phyloP scores from a whole-genome alignment of 495 filamentous ascomycete species.

The Neurospora sp. region DNA sequence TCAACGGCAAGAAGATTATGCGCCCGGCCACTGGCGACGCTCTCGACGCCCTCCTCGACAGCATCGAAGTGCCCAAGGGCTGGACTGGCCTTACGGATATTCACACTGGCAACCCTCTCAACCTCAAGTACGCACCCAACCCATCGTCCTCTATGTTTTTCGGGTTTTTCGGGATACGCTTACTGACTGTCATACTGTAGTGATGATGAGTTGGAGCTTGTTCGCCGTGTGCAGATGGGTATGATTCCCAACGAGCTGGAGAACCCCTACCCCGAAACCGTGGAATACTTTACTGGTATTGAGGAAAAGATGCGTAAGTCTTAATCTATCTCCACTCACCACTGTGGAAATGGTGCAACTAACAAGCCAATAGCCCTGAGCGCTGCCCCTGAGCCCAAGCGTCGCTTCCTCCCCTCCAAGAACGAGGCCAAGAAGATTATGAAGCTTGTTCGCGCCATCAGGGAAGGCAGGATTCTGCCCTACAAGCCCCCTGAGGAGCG shows the following conservation, averaged over 20 bases:
- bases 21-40: slow-evolving; percentile 91
- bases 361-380: slow-evolving; percentile 47
- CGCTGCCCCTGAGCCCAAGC: slow-evolving; percentile 88
- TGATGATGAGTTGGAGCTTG: slow-evolving; percentile 77
- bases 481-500: slow-evolving; percentile 73
- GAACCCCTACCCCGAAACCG: slow-evolving; percentile 81
- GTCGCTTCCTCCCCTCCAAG: slow-evolving; percentile 94
- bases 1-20: slow-evolving; percentile 96
- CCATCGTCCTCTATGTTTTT: neutral
- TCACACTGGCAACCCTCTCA: slow-evolving; percentile 79
- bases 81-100: slow-evolving; percentile 96
- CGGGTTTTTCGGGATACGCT: neutral
- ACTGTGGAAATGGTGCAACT: neutral
- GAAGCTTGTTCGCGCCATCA: slow-evolving; percentile 95
- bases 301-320: slow-evolving; percentile 70
- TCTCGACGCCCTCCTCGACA: slow-evolving; percentile 86
- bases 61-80: slow-evolving; percentile 94
- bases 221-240: slow-evolving; percentile 84
- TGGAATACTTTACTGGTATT: slow-evolving; percentile 88
- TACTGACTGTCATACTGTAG: slow-evolving; percentile 23
- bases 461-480: slow-evolving; percentile 86
- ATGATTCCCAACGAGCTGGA: slow-evolving; percentile 80
- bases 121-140: slow-evolving; percentile 37
- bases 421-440: slow-evolving; percentile 94
- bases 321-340: neutral